A percentile compares a stretch with the other conserved stretches of the same genome.
Evolutionary conservation across 495 filamentous ascomycete genomes (phyloP).

Genomic region (Chaetomium fimeti): DNA sequence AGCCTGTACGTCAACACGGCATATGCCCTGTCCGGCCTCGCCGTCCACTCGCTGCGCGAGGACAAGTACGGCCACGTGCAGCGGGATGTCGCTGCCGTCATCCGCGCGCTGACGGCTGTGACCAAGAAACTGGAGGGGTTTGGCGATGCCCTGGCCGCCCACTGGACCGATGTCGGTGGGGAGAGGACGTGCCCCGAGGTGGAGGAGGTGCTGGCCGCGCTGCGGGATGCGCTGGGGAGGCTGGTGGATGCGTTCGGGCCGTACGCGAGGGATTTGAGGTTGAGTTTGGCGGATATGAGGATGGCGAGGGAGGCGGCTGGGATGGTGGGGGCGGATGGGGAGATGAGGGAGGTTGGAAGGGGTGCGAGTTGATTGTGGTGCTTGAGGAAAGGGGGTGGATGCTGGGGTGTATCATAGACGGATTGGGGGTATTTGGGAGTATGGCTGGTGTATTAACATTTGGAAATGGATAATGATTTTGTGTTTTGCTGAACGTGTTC

Average conservation of each 20-base stretch:
- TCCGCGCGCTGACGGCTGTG: slow-evolving; percentile 66
- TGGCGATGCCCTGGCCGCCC: slow-evolving; percentile 53
- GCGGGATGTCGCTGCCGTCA: slow-evolving; percentile 66
- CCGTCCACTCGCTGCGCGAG: slow-evolving; percentile 71
- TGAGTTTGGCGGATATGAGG: slow-evolving; percentile 65
- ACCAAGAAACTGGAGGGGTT: slow-evolving; percentile 70
- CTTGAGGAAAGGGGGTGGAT: background rate
- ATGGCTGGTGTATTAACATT: background rate
- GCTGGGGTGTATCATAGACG: background rate
- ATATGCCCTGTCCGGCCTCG: slow-evolving; percentile 64
- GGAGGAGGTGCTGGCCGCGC: slow-evolving; percentile 56
- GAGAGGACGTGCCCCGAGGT: slow-evolving; percentile 55
- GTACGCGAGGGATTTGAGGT: slow-evolving; percentile 63
- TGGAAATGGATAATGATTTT: slow-evolving; percentile 2
- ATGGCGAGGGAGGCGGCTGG: slow-evolving; percentile 64
- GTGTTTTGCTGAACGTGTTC: background rate
- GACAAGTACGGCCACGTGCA: slow-evolving; percentile 87
- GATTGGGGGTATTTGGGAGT: background rate
- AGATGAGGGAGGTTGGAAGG: slow-evolving; percentile 12
- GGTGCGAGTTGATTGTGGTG: background rate
- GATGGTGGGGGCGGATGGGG: slow-evolving; percentile 11
- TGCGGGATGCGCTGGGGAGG: slow-evolving; percentile 59
- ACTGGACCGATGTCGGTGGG: slow-evolving; percentile 78
- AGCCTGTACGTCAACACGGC: slow-evolving; percentile 67
- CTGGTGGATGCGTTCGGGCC: slow-evolving; percentile 67